These are phyloP conservation scores for Phytopythium sindhum DNA, from an alignment of 352 stramenopile genomes.

Conservation along the genomic window DNA sequence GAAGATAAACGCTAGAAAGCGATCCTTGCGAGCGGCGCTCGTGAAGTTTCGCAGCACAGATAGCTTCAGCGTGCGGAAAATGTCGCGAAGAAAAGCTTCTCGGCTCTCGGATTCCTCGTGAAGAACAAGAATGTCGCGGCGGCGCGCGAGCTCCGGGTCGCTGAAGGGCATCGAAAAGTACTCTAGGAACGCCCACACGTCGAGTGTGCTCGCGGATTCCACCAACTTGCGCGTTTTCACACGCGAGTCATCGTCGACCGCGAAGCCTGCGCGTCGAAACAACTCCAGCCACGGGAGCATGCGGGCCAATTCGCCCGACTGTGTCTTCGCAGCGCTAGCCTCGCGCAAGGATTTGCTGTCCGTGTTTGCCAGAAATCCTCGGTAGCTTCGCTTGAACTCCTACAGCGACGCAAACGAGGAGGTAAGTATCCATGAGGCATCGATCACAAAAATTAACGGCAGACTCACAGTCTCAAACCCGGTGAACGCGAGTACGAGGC, in stretches of 20 bases:
- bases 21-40: constrained; percentile 26
- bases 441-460: neutral
- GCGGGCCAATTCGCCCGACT: constrained; percentile 16
- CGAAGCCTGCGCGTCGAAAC: constrained; percentile 54
- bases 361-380: constrained; percentile 11
- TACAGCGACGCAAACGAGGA: neutral
- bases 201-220: constrained; percentile 41
- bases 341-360: constrained; percentile 13
- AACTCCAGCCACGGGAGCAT: constrained; percentile 69
- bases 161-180: constrained; percentile 81
- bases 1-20: constrained; percentile 62
- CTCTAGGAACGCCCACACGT: constrained; percentile 72
- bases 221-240: constrained; percentile 31
- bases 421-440: neutral
- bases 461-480: constrained; percentile 51
- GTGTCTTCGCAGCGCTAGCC: constrained; percentile 1
- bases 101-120: constrained; percentile 56
- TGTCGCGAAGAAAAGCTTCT: constrained; percentile 52
- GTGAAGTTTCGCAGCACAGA: constrained; percentile 50
- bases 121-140: constrained; percentile 58
- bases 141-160: constrained; percentile 49
- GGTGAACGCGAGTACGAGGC: constrained; percentile 58
- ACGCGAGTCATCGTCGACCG: constrained; percentile 51
- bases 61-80: constrained; percentile 39
- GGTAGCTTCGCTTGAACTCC: constrained; percentile 22